These are phyloP conservation scores for Agrocybe praecox DNA, from an alignment of 768 basidiomycete genomes.

Conservation along the genomic window DNA sequence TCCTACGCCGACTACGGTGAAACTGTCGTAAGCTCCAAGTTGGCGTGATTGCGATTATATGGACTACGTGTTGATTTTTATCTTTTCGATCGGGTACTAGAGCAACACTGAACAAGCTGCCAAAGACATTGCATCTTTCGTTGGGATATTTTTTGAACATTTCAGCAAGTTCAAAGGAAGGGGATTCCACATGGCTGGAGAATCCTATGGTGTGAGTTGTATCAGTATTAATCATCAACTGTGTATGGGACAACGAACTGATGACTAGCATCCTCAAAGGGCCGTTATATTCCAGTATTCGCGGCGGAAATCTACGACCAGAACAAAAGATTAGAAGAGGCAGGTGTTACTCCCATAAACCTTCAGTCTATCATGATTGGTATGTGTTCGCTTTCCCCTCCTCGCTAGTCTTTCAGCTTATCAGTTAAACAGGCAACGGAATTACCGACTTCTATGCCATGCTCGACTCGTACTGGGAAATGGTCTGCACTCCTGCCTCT, in stretches of 20 bases:
- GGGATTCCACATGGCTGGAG: slow-evolving; percentile 67
- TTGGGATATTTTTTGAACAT: slow-evolving; percentile 74
- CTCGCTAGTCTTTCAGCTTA: not conserved
- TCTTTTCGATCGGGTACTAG: slow-evolving; percentile 27
- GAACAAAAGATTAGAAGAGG: slow-evolving; percentile 55
- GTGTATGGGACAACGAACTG: not conserved
- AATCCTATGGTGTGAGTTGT: slow-evolving; percentile 70
- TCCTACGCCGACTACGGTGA: slow-evolving; percentile 69
- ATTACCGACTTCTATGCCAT: slow-evolving; percentile 57
- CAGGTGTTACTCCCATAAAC: slow-evolving; percentile 61
- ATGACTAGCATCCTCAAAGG: slow-evolving; percentile 35
- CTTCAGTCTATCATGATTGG: slow-evolving; percentile 74
- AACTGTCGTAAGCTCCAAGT: slow-evolving; percentile 38
- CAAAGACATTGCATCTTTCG: slow-evolving; percentile 69
- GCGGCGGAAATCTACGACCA: slow-evolving; percentile 80
- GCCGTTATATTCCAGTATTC: slow-evolving; percentile 73
- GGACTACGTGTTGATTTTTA: not conserved
- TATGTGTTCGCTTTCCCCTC: slow-evolving; percentile 18
- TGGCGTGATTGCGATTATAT: not conserved
- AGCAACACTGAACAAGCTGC: slow-evolving; percentile 70
- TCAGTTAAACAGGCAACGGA: slow-evolving; percentile 51
- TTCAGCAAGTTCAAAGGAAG: slow-evolving; percentile 73
- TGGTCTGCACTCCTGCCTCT: slow-evolving; percentile 56
- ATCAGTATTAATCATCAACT: not conserved
- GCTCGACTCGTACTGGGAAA: slow-evolving; percentile 42